phyloP scores from a whole-genome alignment of 345 rosid genomes.

The Hibiscus trionum region DNA sequence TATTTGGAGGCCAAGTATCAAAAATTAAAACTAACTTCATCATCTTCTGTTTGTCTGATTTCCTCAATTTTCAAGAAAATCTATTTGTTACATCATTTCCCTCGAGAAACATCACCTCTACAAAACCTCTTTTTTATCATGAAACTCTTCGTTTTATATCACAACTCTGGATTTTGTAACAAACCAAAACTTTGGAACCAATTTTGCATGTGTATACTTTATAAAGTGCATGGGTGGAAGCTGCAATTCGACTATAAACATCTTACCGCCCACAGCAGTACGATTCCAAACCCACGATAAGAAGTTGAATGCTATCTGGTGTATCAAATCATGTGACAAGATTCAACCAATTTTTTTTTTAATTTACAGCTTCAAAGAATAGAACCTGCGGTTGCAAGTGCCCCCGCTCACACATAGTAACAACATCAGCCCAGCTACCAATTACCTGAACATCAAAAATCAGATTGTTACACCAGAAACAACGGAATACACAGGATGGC shows the following conservation, averaged over 20 bases:
- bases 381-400: slow-evolving; percentile 97
- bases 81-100: slow-evolving; percentile 11
- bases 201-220: slow-evolving; percentile 10
- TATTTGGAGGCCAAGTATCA: slow-evolving; percentile 9
- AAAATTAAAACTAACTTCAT: slow-evolving; percentile 12
- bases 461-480: slow-evolving; percentile 12
- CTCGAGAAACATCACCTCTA: no score
- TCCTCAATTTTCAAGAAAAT: slow-evolving; percentile 12
- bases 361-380: slow-evolving; percentile 68
- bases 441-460: slow-evolving; percentile 43
- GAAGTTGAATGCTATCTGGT: slow-evolving; percentile 9
- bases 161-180: slow-evolving; percentile 1
- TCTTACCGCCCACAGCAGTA: slow-evolving; percentile 18
- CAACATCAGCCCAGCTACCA: slow-evolving; percentile 84
- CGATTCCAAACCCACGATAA: slow-evolving; percentile 7
- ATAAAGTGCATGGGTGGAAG: slow-evolving; percentile 18
- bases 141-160: slow-evolving; percentile 4
- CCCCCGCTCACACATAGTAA: slow-evolving; percentile 73
- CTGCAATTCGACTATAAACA: slow-evolving; percentile 14
- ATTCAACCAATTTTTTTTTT: slow-evolving; percentile 17
- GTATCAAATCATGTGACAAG: slow-evolving; percentile 19
- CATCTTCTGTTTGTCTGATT: slow-evolving; percentile 19
- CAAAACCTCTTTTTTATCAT: slow-evolving; percentile 10
- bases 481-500: background rate
- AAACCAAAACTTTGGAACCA: slow-evolving; percentile 18